Conservation (phyloP, 2,329 filamentous ascomycete species). For the Fusarium kyushuense region DNA sequence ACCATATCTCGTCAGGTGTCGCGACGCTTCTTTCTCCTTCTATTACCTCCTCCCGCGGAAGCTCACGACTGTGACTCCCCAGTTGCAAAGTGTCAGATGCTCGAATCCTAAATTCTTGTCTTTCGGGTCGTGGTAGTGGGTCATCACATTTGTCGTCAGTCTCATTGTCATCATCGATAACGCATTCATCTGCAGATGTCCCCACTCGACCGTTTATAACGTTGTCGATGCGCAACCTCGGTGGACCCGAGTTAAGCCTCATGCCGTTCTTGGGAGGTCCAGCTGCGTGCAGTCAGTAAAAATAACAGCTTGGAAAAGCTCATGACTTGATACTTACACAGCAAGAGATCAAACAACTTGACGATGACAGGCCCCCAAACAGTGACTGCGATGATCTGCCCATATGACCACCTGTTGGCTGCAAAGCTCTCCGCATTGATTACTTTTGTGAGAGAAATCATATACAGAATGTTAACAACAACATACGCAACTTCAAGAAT, state of each 20-base stretch:
- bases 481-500: slow-evolving; percentile 53
- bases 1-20: slow-evolving; percentile 6
- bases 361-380: slow-evolving; percentile 57
- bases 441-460: slow-evolving; percentile 53
- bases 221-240: slow-evolving; percentile 56
- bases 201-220: slow-evolving; percentile 52
- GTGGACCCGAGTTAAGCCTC: slow-evolving; percentile 53
- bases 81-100: slow-evolving; percentile 16
- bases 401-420: slow-evolving; percentile 53
- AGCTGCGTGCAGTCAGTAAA: slow-evolving; percentile 48
- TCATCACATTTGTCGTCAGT: slow-evolving; percentile 37
- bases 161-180: slow-evolving; percentile 36
- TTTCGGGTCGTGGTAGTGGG: slow-evolving; percentile 12
- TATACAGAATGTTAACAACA: slow-evolving; percentile 55
- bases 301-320: neutral
- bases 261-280: slow-evolving; percentile 55
- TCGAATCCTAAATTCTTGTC: slow-evolving; percentile 23
- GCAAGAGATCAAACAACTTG: slow-evolving; percentile 54
- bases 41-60: slow-evolving; percentile 2
- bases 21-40: slow-evolving; percentile 6
- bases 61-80: neutral
- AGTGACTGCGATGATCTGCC: slow-evolving; percentile 56
- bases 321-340: slow-evolving; percentile 49
- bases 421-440: slow-evolving; percentile 54
- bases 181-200: slow-evolving; percentile 43